Conservation (phyloP, 1,284 basidiomycete species). For the Microbotryomycetes sp. region DNA sequence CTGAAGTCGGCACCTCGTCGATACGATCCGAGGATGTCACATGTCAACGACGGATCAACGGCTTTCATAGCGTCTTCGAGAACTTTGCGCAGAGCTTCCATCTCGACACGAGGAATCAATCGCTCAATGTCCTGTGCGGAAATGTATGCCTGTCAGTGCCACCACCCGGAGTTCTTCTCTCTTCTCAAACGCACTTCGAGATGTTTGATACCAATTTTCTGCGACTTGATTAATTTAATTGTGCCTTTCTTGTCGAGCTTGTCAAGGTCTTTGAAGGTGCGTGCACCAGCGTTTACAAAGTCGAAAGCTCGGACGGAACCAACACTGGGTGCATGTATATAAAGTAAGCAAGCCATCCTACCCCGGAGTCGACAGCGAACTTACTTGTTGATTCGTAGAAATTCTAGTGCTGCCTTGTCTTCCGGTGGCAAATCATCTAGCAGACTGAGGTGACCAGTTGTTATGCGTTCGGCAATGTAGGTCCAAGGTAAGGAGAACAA, state of each 20-base stretch:
- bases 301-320: conserved; percentile 19
- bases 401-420: conserved; percentile 13
- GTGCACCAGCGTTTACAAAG: conserved; percentile 18
- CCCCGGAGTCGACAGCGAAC: background rate
- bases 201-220: conserved; percentile 28
- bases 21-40: conserved; percentile 34
- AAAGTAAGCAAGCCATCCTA: too few species aligned
- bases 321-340: conserved; percentile 8
- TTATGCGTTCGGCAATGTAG: conserved; percentile 17
- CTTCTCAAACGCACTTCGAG: conserved; percentile 15
- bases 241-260: background rate
- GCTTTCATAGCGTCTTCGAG: conserved; percentile 13
- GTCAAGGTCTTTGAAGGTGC: conserved; percentile 22
- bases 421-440: conserved; percentile 7
- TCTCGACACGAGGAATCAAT: conserved; percentile 33
- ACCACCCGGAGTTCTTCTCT: too few species aligned
- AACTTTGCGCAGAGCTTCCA: conserved; percentile 17
- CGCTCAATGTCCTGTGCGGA: conserved; percentile 27
- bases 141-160: background rate
- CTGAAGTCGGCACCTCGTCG: conserved; percentile 24
- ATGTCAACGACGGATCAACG: conserved; percentile 20
- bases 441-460: background rate
- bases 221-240: conserved; percentile 28
- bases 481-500: conserved; percentile 22
- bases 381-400: conserved; percentile 27